phyloP scores from a whole-genome alignment of 192 early-diverging fungal species.

The Piromyces finnis region DNA sequence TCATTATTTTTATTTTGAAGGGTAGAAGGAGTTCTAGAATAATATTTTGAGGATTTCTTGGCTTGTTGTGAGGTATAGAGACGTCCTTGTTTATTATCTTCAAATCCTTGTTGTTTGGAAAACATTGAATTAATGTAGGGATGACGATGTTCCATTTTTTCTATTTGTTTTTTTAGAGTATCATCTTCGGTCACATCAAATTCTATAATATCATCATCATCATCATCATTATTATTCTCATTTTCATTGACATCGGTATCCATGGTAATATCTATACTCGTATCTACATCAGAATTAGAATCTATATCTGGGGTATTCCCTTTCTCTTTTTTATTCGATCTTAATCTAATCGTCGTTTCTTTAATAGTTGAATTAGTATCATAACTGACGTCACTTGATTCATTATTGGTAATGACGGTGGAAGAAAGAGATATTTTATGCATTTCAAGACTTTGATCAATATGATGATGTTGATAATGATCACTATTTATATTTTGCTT shows the following conservation, averaged over 20 bases:
- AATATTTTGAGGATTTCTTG: background rate
- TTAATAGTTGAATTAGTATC: no score
- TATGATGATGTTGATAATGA: no score
- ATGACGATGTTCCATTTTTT: background rate
- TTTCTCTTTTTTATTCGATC: no score
- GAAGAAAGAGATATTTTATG: no score
- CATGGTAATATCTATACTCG: background rate
- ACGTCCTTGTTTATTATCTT: background rate
- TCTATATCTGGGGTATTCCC: no score
- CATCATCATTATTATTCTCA: background rate
- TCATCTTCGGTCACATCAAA: background rate
- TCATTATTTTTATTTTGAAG: background rate
- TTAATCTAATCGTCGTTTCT: no score
- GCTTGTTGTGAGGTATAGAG: background rate
- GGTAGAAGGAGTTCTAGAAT: background rate
- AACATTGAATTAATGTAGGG: background rate
- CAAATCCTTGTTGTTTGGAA: background rate
- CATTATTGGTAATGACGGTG: no score
- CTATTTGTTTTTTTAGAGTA: background rate
- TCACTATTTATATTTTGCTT: no score
- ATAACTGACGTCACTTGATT: no score
- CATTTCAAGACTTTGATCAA: no score
- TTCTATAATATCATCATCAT: background rate
- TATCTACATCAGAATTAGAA: background rate
- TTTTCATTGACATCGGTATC: background rate